Evolutionary conservation across 768 basidiomycete genomes (phyloP).

Genomic region (Agaricus subrufescens): DNA sequence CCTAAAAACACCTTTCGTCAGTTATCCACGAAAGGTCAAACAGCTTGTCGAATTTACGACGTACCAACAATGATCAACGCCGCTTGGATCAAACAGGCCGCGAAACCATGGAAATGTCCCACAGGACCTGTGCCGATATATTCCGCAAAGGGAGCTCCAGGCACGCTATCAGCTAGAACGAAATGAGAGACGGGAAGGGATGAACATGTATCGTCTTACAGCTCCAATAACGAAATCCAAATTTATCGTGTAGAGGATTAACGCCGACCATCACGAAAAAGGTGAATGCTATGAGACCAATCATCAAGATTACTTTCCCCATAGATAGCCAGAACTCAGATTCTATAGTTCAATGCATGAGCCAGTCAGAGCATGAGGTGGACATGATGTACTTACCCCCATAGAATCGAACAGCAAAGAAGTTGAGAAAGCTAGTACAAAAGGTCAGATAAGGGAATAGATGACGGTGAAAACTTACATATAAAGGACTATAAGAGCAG

Average conservation of each 20-base stretch:
- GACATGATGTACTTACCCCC: conserved; percentile 28
- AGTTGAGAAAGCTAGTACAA: conserved; percentile 32
- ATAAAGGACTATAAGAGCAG: conserved; percentile 34
- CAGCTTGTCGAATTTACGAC: neutral
- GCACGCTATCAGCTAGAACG: conserved; percentile 33
- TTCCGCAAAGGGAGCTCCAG: conserved; percentile 52
- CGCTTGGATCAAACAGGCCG: conserved; percentile 57
- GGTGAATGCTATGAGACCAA: conserved; percentile 46
- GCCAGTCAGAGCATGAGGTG: neutral
- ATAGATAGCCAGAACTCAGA: conserved; percentile 52
- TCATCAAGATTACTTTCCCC: conserved; percentile 46
- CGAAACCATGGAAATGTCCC: conserved; percentile 62
- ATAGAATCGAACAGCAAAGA: conserved; percentile 46
- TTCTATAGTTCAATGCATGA: conserved; percentile 24
- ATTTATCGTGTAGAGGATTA: conserved; percentile 48
- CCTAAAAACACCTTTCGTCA: conserved; percentile 23
- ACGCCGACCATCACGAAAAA: conserved; percentile 59
- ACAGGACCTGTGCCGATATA: conserved; percentile 47
- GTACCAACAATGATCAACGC: conserved; percentile 54
- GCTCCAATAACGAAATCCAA: conserved; percentile 50
- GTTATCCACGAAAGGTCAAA: neutral
- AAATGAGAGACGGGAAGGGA: neutral
- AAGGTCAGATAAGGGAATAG: neutral
- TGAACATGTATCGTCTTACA: conserved; percentile 22
- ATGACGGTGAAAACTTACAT: conserved; percentile 23